Evolutionary conservation across 805 yeast species (phyloP).

Genomic region (Metschnikowia shivogae): DNA sequence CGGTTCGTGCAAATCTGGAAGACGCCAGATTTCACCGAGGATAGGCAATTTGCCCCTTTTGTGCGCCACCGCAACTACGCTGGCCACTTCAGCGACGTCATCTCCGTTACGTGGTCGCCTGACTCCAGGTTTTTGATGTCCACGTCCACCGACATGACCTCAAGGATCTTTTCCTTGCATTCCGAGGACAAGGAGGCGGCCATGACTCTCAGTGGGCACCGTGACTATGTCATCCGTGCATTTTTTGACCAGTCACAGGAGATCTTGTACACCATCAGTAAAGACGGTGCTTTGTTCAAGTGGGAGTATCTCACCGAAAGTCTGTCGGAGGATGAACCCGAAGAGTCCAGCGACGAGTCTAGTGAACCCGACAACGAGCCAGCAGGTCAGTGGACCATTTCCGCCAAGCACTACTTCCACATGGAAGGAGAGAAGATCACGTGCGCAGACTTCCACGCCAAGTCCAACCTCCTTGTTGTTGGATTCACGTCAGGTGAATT

Average conservation of each 20-base stretch:
- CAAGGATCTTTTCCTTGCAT: constrained; percentile 74
- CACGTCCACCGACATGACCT: constrained; percentile 85
- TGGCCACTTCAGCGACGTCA: constrained; percentile 85
- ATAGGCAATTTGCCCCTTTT: constrained; percentile 93
- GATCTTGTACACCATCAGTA: constrained; percentile 82
- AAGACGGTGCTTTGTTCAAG: constrained; percentile 88
- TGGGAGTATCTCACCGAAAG: constrained; percentile 76
- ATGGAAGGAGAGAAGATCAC: constrained; percentile 61
- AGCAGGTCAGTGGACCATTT: constrained; percentile 65
- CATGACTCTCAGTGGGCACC: constrained; percentile 85
- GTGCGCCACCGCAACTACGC: constrained; percentile 85
- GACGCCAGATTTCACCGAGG: constrained; percentile 76
- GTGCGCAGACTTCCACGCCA: constrained; percentile 80
- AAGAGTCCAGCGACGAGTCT: constrained; percentile 32
- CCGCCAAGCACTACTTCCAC: constrained; percentile 69
- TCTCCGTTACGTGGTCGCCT: constrained; percentile 78
- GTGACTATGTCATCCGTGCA: constrained; percentile 83
- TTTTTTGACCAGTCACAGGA: constrained; percentile 88
- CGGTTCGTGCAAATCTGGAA: constrained; percentile 89
- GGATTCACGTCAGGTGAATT: constrained; percentile 91
- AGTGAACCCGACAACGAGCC: constrained; percentile 1
- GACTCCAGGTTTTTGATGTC: constrained; percentile 87
- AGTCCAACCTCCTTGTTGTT: constrained; percentile 68
- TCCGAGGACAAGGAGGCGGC: constrained; percentile 68
- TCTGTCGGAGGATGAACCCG: constrained; percentile 36